Base-by-base conservation (phyloP, 1,284 basidiomycete species). In the Ustilago crameri region DNA sequence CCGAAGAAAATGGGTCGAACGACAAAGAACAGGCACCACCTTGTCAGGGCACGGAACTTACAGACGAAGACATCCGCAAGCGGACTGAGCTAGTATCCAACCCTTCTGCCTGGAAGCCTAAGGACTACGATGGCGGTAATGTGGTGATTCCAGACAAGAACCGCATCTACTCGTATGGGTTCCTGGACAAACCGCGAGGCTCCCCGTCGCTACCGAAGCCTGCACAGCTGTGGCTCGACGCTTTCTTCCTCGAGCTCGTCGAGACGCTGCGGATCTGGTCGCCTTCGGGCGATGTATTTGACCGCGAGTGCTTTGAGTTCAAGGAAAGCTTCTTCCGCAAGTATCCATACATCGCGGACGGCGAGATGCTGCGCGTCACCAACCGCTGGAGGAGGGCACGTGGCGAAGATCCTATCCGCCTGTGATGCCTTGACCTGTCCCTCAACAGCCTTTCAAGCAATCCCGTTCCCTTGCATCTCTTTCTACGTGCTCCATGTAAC, bases 251-350 rank as follows among this genome's bases (percentile, higher is more conserved):
- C 48, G 70, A 68, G 41, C 27, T 73, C 3, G 70, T 73, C 5
- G 49, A 51, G 22, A 64, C 60, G 30, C 57, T 73, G 43, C 61
- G 65, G 3, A 52, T 73, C 18, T 73, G 70, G 70, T 68, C 64
- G 46, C 65, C 70, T 3, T 57, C 57, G 4, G 70, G 70, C 30
- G 70, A 73, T 34, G 65, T 73, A 3, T 73, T 73, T 24, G 70
- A 73, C 40, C 48, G 60, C 50, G 70, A 73, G 30, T 63, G 70
- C 40, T 73, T 73, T 49, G 70, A 73, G 45, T 68, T 68, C 47
- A 59, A 68, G 20, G 70, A 73, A 38, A 68, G 64, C 65, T 65
- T 73, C 48, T 68, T 68, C 61, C 60, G 65, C 46, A 73, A 73
- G 48, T 73, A 73, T 30, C 70, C 70, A 23, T 68, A 60, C 51